Evolutionary conservation across 345 rosid species (phyloP), one percentile per base, ranked within the genome.

Genomic region (Litchi chinensis): DNA sequence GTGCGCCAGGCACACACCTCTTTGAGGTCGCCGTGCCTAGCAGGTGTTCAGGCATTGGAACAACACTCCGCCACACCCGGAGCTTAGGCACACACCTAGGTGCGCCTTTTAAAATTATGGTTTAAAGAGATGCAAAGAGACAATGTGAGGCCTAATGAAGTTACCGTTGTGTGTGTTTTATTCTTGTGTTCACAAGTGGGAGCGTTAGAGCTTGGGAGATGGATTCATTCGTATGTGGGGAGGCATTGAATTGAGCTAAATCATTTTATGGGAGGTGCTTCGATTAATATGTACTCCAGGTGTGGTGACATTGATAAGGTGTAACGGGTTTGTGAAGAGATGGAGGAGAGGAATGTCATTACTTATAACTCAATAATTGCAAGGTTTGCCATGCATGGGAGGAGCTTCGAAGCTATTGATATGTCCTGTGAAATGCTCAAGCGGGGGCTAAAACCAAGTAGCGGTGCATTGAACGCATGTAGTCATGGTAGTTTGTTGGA

Each of bases 321-420:
- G 1, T 1, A 26, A 26, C 28, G 28, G 28, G 1, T 26, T 26
- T 26, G 0, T 26, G 28, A 26, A 26, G 1, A 26, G 28, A 26
- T 89, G 93, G 62, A 76, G 40, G 84, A 83, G 52, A 87, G 79
- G 75, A 88, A 90, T 79, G 85, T 82, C 16, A 26, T 26, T 44
- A 87, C 90, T 0, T 92, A 89, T 46, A 90, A 92, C 82, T 77
- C 90, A 63, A 88, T 92, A 85, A 92, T 92, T 18, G 73, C 83
- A 73, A 93, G 93, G 73, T 63, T 90, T 67, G 89, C 96, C 10
- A 79, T 87, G 89, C 89, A 90, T 64, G 93, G 92, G 16, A 90
- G 66, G 68, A 73, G 89, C 77, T 24, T 62, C 48, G 88, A 90
- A 79, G 93, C 93, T 26, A 71, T 89, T 41, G 81, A 85, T 65